These are phyloP conservation scores for Solanum rostratum DNA, from an alignment of 257 asterid genomes.

Conservation along the genomic window DNA sequence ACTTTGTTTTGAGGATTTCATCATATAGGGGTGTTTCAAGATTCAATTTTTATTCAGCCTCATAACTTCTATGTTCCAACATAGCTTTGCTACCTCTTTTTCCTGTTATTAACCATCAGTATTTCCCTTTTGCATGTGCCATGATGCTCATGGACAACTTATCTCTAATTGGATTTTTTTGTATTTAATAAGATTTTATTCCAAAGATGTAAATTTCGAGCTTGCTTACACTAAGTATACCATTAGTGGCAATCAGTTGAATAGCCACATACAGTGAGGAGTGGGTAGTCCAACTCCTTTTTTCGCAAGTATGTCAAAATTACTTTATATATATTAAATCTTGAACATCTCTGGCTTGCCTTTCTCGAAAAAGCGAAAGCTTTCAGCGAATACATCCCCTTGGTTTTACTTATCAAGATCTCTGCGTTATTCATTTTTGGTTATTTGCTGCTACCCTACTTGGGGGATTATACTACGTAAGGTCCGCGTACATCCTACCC, in stretches of 20 bases:
- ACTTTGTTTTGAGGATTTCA: background rate
- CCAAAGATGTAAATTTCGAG: background rate
- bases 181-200: background rate
- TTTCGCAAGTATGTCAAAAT: background rate
- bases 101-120: background rate
- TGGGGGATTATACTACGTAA: background rate
- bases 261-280: background rate
- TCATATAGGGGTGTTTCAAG: background rate
- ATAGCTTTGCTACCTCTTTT: background rate
- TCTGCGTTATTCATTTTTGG: background rate
- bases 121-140: background rate
- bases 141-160: background rate
- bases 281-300: background rate
- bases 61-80: background rate
- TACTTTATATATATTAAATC: background rate
- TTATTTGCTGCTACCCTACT: background rate
- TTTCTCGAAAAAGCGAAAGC: too few relatives aligned
- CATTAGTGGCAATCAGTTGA: background rate
- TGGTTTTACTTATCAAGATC: background rate
- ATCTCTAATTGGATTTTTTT: background rate
- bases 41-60: background rate
- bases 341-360: too few relatives aligned
- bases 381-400: background rate
- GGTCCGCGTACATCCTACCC: background rate
- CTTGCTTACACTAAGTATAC: background rate